These are phyloP conservation scores for Gardenia jasminoides DNA, from an alignment of 257 asterid genomes.

Conservation along the genomic window DNA sequence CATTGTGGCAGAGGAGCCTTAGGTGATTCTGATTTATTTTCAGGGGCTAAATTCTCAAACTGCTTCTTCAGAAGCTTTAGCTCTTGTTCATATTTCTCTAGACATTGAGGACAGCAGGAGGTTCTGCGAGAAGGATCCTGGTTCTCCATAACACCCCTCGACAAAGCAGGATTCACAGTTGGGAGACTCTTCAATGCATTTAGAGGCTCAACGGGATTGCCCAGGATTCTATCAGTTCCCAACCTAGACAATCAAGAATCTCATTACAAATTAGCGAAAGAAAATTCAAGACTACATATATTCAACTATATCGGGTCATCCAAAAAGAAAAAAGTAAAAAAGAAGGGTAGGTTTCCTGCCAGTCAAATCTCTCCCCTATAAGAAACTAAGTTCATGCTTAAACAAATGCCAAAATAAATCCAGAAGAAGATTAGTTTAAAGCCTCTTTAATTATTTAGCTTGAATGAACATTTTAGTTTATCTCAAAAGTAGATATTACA, in stretches of 20 bases:
- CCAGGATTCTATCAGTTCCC: slow-evolving; percentile 52
- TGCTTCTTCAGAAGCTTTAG: slow-evolving; percentile 44
- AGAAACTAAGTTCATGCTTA: background rate
- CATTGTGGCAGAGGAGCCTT: slow-evolving; percentile 65
- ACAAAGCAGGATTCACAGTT: slow-evolving; percentile 28
- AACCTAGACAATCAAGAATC: slow-evolving; percentile 41
- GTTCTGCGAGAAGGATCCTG: slow-evolving; percentile 37
- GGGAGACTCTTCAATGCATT: slow-evolving; percentile 44
- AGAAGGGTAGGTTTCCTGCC: background rate
- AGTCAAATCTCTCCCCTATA: background rate
- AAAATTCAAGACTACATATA: background rate
- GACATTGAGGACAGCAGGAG: slow-evolving; percentile 56
- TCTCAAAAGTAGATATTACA: background rate
- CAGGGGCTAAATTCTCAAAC: slow-evolving; percentile 56
- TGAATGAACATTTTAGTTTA: background rate
- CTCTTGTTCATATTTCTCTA: slow-evolving; percentile 57
- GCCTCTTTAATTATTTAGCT: background rate
- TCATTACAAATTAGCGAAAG: background rate
- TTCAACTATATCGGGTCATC: background rate
- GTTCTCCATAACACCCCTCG: slow-evolving; percentile 41
- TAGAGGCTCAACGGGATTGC: slow-evolving; percentile 42
- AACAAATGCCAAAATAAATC: background rate
- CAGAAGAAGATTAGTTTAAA: slow-evolving; percentile 2
- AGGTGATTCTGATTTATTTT: slow-evolving; percentile 39
- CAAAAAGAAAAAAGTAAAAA: background rate